These are phyloP conservation scores for Dactylorhiza incarnata DNA, from an alignment of 106 monocot species.

Conservation along the genomic window DNA sequence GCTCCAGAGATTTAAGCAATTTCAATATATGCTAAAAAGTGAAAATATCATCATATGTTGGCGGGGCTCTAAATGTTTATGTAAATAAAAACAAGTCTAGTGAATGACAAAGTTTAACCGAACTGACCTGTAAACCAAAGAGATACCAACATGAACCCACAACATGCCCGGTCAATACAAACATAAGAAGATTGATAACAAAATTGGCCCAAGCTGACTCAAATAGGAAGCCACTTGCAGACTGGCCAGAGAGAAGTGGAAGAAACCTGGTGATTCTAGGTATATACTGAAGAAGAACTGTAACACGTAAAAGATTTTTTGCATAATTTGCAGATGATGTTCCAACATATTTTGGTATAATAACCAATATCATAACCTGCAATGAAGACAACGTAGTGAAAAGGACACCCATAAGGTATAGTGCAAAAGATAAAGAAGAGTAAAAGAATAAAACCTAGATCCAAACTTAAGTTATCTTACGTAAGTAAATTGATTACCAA, in stretches of 20 bases:
- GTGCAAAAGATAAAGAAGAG: background rate
- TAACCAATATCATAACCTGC: conserved; percentile 74
- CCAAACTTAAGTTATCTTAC: too few species aligned
- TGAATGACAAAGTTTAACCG: too few species aligned
- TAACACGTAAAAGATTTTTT: conserved; percentile 70
- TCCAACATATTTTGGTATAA: conserved; percentile 64
- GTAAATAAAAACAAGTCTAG: too few species aligned
- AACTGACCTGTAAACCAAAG: conserved; percentile 75
- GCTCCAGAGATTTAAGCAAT: too few species aligned
- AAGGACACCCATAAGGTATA: background rate
- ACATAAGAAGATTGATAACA: conserved; percentile 91
- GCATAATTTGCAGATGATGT: conserved; percentile 71
- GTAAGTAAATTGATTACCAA: too few species aligned
- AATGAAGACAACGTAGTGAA: conserved; percentile 6
- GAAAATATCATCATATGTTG: too few species aligned
- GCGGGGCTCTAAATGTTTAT: too few species aligned
- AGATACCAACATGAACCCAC: conserved; percentile 97
- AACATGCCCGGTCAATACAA: conserved; percentile 89
- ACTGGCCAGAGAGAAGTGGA: conserved; percentile 68
- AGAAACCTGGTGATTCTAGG: conserved; percentile 72
- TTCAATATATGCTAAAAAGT: too few species aligned
- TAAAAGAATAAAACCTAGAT: too few species aligned
- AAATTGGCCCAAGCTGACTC: conserved; percentile 96
- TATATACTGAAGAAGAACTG: conserved; percentile 78
- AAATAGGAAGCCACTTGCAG: conserved; percentile 85